Percentiles rank a stretch among this genome's conserved stretches.
Conservation (phyloP, 257 asterid genomes). For the Solanum rostratum region DNA sequence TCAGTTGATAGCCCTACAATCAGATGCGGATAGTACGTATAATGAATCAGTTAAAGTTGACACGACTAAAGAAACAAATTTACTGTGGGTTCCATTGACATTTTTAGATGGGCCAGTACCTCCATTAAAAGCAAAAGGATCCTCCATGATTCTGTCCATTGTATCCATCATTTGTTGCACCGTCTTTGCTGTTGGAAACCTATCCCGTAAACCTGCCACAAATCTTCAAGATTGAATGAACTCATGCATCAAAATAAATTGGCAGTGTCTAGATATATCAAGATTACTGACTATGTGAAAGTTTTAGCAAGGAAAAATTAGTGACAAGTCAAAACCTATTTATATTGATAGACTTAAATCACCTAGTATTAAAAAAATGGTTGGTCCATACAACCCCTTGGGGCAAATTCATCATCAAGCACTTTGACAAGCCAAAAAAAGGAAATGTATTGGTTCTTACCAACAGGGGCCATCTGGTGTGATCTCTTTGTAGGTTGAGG, state of each 20-base stretch:
- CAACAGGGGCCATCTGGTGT: constrained; percentile 36
- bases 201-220: constrained; percentile 54
- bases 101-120: not conserved
- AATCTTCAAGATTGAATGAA: not conserved
- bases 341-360: not conserved
- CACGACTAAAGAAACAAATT: too few relatives aligned
- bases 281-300: not conserved
- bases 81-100: too few relatives aligned
- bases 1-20: not conserved
- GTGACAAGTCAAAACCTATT: not conserved
- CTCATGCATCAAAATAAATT: not conserved
- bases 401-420: not conserved
- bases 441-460: constrained; percentile 8
- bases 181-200: constrained; percentile 64
- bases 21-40: not conserved
- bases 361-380: not conserved
- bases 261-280: not conserved
- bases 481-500: constrained; percentile 34
- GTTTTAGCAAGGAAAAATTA: too few relatives aligned
- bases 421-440: not conserved
- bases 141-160: constrained; percentile 64
- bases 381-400: not conserved
- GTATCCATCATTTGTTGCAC: constrained; percentile 80
- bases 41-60: not conserved
- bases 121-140: constrained; percentile 28